Base-by-base conservation (phyloP, 495 filamentous ascomycete genomes). In the Chaetomium tenue region DNA sequence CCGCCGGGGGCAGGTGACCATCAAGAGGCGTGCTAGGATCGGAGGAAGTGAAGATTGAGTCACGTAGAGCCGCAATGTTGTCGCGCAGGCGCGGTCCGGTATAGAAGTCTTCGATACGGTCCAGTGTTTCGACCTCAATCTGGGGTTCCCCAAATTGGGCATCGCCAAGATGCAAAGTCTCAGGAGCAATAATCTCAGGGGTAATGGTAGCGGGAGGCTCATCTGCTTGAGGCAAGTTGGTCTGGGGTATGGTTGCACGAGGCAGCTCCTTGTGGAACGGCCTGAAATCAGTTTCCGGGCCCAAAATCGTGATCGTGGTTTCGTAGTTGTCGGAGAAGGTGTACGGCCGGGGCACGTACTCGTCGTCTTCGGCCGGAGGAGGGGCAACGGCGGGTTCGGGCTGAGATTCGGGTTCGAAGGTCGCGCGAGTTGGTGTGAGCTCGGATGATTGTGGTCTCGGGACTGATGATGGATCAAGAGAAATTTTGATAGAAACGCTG, bases 231-330 rank as follows among this genome's bases (percentile, higher is more conserved):
- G 46, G 65, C 63, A 71, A 39, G 23, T 63, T 58, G 54, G 72
- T 28, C 54, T 56, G 57, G 51, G 64, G 59, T 58, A 58, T 70
- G 47, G 70, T 67, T 16, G 57, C 58, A 74, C 71, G 61, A 63
- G 61, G 59, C 50, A 60, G 66, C 50, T 76, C 75, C 68, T 68
- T 70, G 64, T 70, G 55, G 46, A 72, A 70, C 61, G 76, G 69
- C 54, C 58, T 60, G 61, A 79, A 80, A 68, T 77, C 76, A 63
- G 68, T 66, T 47, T 73, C 78, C 46, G 74, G 76, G 15, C 77
- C 77, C 58, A 81, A 65, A 22, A 78, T 79, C 22, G 78, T 81
- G 55, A 81, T 74, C 55, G 78, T 82, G 20, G 76, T 81, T 64
- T 72, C 69, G 51, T 76, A 75, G 52, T 66, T 65, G 18, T 71